Evolutionary conservation across 176 grass and related monocot species (phyloP), one percentile per base, ranked within the genome.

Genomic region (Alloteropsis semialata): DNA sequence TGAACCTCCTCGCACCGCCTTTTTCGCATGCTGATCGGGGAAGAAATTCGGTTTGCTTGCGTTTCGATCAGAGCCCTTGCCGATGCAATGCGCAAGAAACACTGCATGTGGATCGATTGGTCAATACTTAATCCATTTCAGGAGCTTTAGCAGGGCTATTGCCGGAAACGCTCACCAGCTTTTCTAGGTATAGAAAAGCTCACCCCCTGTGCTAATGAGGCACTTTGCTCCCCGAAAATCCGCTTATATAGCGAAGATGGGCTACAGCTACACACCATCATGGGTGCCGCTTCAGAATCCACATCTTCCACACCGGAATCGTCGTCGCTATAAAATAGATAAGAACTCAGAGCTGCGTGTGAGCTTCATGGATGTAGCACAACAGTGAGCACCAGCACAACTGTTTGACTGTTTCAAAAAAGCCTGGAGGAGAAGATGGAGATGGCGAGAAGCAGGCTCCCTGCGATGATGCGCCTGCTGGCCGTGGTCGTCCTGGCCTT

Each of bases 151-250:
- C 12, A 1, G 2, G 10, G 64, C 38, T 10, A 84, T 45, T 44
- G 45, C 29, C 48, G 39, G 68, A 74, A 79, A 79, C 56, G 67
- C 29, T 80, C 58, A 32, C 59, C 68, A 67, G 33, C 81, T 84
- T 88, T 79, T 88, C 25, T 57, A 24, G 66, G 30, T 69, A 84
- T 34, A 58, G 36, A 88, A 79, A 84, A 84, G 37, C 18, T 49
- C 81, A 84, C 84, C 68, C 51, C 10, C 10, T 84, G 81, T 74
- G 87, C 38, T 84, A 88, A 88, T 50, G 67, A 67, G 74, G 67
- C 81, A 84, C 87, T 84, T 65, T 9, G 18, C 12, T 3, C 24
- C 6, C 50, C 5, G 24, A 57, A 78, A 84, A 84, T 67, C 37
- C 15, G 25, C 38, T 60, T 58, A 61, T 33, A 46, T 34, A 88